Conservation (phyloP, 306 rosid species). For the Quercus engelmannii region DNA sequence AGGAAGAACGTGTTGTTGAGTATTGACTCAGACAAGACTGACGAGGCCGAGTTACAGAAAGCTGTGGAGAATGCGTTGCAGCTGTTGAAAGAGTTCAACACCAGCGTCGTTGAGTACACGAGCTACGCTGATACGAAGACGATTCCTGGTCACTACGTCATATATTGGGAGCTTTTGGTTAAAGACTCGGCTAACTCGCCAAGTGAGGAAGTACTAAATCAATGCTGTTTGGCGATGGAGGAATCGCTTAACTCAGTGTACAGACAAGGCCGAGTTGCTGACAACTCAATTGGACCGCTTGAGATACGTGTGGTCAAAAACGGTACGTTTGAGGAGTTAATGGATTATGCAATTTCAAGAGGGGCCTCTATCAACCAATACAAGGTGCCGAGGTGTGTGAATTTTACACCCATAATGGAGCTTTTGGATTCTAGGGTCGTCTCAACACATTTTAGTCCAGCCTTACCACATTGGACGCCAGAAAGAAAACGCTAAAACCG, state of each 20-base stretch:
- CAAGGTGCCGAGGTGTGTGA: conserved; percentile 61
- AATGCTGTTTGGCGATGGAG: conserved; percentile 55
- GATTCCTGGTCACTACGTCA: conserved; percentile 58
- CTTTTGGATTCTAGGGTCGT: conserved; percentile 48
- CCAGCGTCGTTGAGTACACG: conserved; percentile 62
- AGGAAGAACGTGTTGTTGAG: conserved; percentile 53
- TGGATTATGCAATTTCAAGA: conserved; percentile 62
- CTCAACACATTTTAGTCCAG: conserved; percentile 47
- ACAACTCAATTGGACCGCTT: conserved; percentile 48
- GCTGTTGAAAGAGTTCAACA: conserved; percentile 8
- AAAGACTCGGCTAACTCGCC: conserved; percentile 33
- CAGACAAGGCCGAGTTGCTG: conserved; percentile 52
- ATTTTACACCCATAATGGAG: conserved; percentile 60
- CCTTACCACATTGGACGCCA: conserved; percentile 51
- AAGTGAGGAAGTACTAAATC: conserved; percentile 15
- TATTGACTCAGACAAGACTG: conserved; percentile 60
- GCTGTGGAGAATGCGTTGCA: conserved; percentile 48
- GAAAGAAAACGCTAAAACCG: conserved; percentile 20
- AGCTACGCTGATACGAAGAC: conserved; percentile 51
- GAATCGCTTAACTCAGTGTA: conserved; percentile 51
- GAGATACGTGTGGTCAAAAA: conserved; percentile 47
- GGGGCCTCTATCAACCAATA: conserved; percentile 64
- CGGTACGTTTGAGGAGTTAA: conserved; percentile 56
- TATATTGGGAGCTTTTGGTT: conserved; percentile 51
- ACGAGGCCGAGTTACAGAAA: conserved; percentile 53